Conservation (phyloP, 768 basidiomycete species). For the Psilocybe cyanescens region DNA sequence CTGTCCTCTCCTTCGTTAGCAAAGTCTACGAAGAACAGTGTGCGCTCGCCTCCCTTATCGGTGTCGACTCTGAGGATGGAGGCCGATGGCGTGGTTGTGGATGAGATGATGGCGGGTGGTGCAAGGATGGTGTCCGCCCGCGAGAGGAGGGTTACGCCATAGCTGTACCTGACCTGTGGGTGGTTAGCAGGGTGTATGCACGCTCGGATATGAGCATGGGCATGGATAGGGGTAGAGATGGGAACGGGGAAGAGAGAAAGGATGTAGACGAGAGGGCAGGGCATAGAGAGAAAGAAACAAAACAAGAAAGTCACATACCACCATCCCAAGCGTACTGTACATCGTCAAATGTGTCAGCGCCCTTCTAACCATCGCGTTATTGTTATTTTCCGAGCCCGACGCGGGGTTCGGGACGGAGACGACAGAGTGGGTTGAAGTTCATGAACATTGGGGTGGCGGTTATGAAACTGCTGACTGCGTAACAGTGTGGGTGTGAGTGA, state of each 20-base stretch:
- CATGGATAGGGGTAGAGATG: neutral
- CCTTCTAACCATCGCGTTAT: conserved; percentile 89
- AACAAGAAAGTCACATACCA: conserved; percentile 53
- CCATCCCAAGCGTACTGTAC: conserved; percentile 95
- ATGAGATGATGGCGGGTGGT: conserved; percentile 6
- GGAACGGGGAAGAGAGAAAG: neutral
- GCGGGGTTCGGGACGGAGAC: conserved; percentile 81
- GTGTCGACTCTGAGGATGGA: conserved; percentile 16
- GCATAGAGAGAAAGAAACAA: neutral
- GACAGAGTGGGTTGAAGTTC: conserved; percentile 91
- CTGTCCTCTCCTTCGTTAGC: neutral
- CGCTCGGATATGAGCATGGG: neutral
- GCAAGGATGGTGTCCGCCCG: conserved; percentile 57
- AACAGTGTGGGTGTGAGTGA: too few relatives aligned
- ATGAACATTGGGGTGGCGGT: conserved; percentile 88
- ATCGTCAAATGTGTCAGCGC: conserved; percentile 89
- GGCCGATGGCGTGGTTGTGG: neutral
- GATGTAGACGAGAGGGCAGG: neutral
- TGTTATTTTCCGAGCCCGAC: conserved; percentile 81
- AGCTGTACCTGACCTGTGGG: conserved; percentile 85
- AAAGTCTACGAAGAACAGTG: conserved; percentile 36
- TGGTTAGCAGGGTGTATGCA: neutral
- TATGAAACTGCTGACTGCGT: conserved; percentile 62
- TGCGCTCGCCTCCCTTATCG: conserved; percentile 29
- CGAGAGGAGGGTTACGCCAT: conserved; percentile 83